phyloP scores from a whole-genome alignment of 1,139 yeast genomes.

The Torulaspora pretoriensis region DNA sequence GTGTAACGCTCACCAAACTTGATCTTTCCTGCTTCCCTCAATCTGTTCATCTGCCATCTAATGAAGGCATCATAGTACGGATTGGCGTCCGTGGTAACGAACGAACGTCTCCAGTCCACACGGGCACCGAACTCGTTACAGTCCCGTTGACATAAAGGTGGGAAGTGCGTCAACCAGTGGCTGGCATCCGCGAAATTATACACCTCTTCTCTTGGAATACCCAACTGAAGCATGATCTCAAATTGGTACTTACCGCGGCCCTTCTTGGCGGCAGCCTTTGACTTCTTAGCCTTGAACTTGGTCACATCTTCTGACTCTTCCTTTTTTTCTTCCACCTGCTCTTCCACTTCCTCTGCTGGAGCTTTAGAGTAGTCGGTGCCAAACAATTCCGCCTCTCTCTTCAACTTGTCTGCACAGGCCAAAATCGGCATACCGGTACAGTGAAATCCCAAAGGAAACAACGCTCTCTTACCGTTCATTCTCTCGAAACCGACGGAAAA shows the following conservation, averaged over 20 bases:
- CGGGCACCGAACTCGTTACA: constrained; percentile 84
- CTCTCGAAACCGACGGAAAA: constrained; percentile 92
- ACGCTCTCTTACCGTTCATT: constrained; percentile 87
- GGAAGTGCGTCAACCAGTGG: constrained; percentile 89
- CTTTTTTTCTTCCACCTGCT: constrained; percentile 38
- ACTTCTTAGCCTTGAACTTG: constrained; percentile 85
- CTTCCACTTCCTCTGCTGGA: constrained; percentile 53
- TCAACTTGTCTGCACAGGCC: constrained; percentile 93
- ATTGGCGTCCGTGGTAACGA: constrained; percentile 91
- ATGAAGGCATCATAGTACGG: constrained; percentile 94
- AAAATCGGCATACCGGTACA: constrained; percentile 99
- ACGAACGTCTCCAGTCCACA: constrained; percentile 97
- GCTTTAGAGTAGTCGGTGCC: constrained; percentile 78
- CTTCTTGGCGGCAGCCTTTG: constrained; percentile 88
- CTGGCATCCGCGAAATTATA: constrained; percentile 82
- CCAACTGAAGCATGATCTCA: constrained; percentile 93
- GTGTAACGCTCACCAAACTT: constrained; percentile 98
- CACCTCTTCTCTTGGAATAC: constrained; percentile 78
- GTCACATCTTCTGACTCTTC: constrained; percentile 68
- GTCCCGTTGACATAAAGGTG: constrained; percentile 79
- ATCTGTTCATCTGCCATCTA: constrained; percentile 93
- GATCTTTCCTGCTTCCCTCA: constrained; percentile 82
- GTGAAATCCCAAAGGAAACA: constrained; percentile 97
- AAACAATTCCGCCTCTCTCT: constrained; percentile 86
- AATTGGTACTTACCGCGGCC: constrained; percentile 93